phyloP scores from a whole-genome alignment of 106 monocot species.

The Posidonia australis region DNA sequence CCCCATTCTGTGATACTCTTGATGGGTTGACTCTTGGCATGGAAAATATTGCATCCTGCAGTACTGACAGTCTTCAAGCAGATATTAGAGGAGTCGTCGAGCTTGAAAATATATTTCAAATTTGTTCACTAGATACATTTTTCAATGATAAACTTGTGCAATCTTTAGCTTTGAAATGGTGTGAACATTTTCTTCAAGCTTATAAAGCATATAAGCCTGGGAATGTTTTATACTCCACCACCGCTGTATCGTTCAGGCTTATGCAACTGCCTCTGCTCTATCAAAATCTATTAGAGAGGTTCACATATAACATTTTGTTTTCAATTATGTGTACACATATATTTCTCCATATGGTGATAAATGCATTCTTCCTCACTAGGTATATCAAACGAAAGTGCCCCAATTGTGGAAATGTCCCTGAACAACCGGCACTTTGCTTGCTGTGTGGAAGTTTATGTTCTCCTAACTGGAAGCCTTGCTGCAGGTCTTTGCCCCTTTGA shows the following conservation, averaged over 20 bases:
- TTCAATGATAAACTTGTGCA: slow-evolving; percentile 44
- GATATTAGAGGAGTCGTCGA: slow-evolving; percentile 54
- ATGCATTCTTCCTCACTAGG: slow-evolving; percentile 25
- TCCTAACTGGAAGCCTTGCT: slow-evolving; percentile 51
- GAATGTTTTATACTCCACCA: slow-evolving; percentile 33
- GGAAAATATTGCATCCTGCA: background rate
- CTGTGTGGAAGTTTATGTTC: slow-evolving; percentile 84
- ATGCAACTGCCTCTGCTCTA: slow-evolving; percentile 68
- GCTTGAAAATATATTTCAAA: slow-evolving; percentile 64
- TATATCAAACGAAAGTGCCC: slow-evolving; percentile 59
- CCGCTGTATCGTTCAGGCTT: slow-evolving; percentile 83
- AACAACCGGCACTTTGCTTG: slow-evolving; percentile 78
- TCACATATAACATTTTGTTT: background rate
- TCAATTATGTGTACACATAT: background rate
- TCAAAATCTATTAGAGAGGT: slow-evolving; percentile 85
- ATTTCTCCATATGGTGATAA: background rate
- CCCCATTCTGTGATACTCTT: slow-evolving; percentile 22
- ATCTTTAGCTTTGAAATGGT: slow-evolving; percentile 62
- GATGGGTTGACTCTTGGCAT: slow-evolving; percentile 25
- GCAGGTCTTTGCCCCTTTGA: slow-evolving; percentile 39
- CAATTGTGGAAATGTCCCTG: slow-evolving; percentile 42
- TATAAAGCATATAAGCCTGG: slow-evolving; percentile 30
- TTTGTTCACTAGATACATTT: slow-evolving; percentile 48
- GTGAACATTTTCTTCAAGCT: slow-evolving; percentile 46
- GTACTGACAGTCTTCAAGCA: slow-evolving; percentile 7